Base-by-base conservation (phyloP, 1,284 basidiomycete species). In the Ganoderma boninense region DNA sequence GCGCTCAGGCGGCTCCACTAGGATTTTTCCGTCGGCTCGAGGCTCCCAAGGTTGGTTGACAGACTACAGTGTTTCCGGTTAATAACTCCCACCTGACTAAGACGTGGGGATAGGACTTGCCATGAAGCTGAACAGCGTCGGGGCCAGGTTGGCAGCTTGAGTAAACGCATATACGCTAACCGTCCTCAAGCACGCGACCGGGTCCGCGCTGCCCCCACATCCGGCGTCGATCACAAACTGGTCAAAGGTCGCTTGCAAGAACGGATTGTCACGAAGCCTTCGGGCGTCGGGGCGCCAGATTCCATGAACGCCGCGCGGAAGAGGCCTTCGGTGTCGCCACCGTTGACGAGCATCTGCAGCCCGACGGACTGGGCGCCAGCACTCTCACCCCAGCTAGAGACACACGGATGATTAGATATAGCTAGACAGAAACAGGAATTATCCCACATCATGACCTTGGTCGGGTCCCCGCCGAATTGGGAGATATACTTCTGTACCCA, bases 181-280 rank as follows among this genome's bases (percentile, higher is more conserved):
- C 14, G 68, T 69, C 11, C 84, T 80, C 62, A 87, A 78, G 65
- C 86, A 87, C 38, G 80, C 64, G 52, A 87, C 76, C 0, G 84
- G 82, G 69, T 86, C 82, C 0, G 64, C 62, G 0, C 80, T 66
- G 5, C 71, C 73, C 0, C 74, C 62, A 70, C 84, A 84, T 2
- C 79, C 80, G 0, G 79, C 75, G 29, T 77, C 70, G 3, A 71
- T 44, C 1, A 85, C 79, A 4, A 85, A 63, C 6, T 66, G 67
- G 68, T 85, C 81, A 63, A 78, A 84, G 65, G 78, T 79, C 14
- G 18, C 61, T 44, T 85, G 84, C 6, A 77, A 77, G 23, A 75
- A 60, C 6, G 52, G 73, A n/a, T 81, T 78, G 40, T 78, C 74
- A 52, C 23, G 49, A 26, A 52, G 6, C 78, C 78, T 14, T 76